phyloP scores from a whole-genome alignment of 2,329 filamentous ascomycete genomes.

The Ophiostoma sp. region DNA sequence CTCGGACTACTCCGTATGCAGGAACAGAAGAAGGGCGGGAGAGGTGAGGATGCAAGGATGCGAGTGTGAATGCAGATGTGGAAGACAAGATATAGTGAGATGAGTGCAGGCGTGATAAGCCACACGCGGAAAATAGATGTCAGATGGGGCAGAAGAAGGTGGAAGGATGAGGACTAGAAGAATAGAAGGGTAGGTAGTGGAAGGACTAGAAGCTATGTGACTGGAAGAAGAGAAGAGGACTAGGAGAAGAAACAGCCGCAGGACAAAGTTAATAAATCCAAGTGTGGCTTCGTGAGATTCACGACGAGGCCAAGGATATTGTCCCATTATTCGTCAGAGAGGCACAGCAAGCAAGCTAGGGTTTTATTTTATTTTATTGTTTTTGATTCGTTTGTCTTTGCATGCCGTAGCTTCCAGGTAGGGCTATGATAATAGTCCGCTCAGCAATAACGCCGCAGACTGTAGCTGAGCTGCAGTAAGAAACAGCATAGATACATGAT shows the following conservation, averaged over 20 bases:
- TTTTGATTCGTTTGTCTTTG: not conserved
- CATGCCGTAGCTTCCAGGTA: not conserved
- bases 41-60: not conserved
- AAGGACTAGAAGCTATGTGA: not conserved
- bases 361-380: not conserved
- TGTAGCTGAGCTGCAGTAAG: not conserved
- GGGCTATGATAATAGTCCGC: constrained; percentile 1
- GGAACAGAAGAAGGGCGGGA: not conserved
- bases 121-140: not conserved
- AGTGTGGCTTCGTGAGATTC: constrained; percentile 10
- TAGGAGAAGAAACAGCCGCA: not conserved
- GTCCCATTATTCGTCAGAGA: constrained; percentile 15
- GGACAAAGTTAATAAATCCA: not conserved
- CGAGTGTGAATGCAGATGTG: not conserved
- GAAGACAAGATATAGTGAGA: not conserved
- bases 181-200: not conserved
- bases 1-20: constrained; percentile 20
- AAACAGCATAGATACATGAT: not conserved
- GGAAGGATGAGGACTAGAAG: not conserved
- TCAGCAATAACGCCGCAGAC: not conserved
- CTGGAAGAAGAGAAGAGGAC: not conserved
- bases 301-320: constrained; percentile 8
- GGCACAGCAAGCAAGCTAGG: constrained; percentile 13
- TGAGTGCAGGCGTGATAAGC: not conserved
- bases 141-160: not conserved